Percentiles rank a stretch among this genome's conserved stretches.
Evolutionary conservation across 257 asterid species (phyloP).

Genomic region (Nicotiana tabacum): DNA sequence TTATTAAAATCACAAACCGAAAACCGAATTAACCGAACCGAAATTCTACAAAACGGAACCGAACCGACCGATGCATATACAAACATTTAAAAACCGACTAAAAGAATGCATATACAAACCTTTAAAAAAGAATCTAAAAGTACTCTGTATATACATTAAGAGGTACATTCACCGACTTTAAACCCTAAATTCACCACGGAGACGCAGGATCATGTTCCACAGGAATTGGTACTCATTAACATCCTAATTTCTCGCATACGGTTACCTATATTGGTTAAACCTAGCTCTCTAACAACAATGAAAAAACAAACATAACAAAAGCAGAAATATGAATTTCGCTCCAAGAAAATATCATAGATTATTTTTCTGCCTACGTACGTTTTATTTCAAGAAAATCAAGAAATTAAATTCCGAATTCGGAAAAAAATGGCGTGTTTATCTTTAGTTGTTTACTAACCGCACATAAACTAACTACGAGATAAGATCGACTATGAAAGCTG

Average conservation of each 20-base stretch:
- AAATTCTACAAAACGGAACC: too few relatives aligned
- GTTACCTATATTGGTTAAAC: neutral
- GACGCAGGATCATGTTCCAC: neutral
- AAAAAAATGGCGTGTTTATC: neutral
- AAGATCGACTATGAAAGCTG: neutral
- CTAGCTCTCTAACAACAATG: neutral
- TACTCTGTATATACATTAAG: neutral
- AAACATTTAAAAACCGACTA: too few relatives aligned
- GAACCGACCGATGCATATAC: too few relatives aligned
- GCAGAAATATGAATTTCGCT: neutral
- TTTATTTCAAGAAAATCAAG: neutral
- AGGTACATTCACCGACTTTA: neutral
- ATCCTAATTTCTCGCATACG: neutral
- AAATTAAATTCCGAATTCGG: neutral
- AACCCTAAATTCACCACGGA: neutral
- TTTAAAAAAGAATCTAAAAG: neutral
- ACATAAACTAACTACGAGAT: neutral
- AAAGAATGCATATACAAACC: neutral
- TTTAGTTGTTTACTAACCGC: neutral
- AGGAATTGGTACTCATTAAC: neutral
- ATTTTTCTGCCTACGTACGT: neutral
- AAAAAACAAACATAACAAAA: neutral
- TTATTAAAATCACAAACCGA: too few relatives aligned
- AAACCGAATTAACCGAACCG: too few relatives aligned
- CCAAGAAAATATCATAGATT: neutral